Percentiles rank a stretch among this genome's conserved stretches.
Conservation (phyloP, 768 basidiomycete genomes). For the Leccinum truebloodii region DNA sequence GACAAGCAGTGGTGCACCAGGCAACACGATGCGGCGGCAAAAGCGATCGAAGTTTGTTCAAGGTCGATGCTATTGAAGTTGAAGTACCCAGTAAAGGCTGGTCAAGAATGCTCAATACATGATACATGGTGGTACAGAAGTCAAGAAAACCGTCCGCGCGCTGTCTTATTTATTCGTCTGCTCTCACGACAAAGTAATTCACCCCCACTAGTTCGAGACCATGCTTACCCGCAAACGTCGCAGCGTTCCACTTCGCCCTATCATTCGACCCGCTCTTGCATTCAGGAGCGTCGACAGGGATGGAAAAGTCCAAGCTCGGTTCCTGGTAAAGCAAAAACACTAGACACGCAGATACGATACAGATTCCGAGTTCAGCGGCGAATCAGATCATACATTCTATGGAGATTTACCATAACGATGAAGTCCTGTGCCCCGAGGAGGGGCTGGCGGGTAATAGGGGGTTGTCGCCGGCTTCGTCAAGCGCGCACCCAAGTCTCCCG, state of each 20-base stretch:
- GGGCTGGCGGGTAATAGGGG: conserved; percentile 58
- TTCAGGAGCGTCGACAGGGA: conserved; percentile 50
- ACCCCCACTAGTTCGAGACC: conserved; percentile 58
- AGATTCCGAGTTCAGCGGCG: background rate
- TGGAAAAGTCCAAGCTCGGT: conserved; percentile 40
- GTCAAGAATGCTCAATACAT: background rate
- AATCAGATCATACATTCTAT: background rate
- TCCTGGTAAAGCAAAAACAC: conserved; percentile 66
- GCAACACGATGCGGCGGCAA: no score
- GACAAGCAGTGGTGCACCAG: no score
- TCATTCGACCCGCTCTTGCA: conserved; percentile 43
- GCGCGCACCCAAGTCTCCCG: conserved; percentile 37
- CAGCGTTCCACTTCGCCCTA: conserved; percentile 56
- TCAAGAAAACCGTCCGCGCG: background rate
- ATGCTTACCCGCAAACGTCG: conserved; percentile 50
- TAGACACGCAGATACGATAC: conserved; percentile 9
- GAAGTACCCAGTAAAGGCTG: no score
- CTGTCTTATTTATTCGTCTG: conserved; percentile 12
- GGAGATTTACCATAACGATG: conserved; percentile 56
- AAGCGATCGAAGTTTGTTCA: no score
- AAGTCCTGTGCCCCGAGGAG: conserved; percentile 50
- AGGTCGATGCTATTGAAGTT: no score
- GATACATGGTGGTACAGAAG: background rate
- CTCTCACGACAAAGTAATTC: conserved; percentile 52
- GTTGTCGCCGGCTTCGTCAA: conserved; percentile 50